Conservation (phyloP, 1,284 basidiomycete species). For the Fomitiporia mediterranea region DNA sequence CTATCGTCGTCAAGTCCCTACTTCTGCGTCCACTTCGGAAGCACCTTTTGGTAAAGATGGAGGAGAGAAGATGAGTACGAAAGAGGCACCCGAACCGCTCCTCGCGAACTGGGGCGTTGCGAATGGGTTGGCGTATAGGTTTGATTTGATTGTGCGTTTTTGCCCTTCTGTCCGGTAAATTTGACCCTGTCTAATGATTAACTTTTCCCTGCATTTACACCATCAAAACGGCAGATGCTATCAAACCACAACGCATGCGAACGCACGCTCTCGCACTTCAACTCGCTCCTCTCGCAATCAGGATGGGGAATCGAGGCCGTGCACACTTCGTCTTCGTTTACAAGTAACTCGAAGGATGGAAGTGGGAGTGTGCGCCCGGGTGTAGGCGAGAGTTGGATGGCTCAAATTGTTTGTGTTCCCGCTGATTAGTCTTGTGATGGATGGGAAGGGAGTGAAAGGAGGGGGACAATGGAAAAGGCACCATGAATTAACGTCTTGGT, state of each 20-base stretch:
- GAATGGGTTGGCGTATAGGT: slow-evolving; percentile 19
- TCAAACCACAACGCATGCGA: slow-evolving; percentile 22
- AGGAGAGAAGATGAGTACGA: neutral
- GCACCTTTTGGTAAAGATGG: neutral
- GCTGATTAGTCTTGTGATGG: neutral
- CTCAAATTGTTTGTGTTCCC: slow-evolving; percentile 17
- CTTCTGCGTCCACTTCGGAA: neutral
- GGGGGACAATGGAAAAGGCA: no score
- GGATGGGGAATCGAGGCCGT: slow-evolving; percentile 22
- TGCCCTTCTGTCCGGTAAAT: neutral
- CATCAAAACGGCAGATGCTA: slow-evolving; percentile 20
- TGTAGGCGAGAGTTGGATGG: slow-evolving; percentile 16
- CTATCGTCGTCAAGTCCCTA: no score
- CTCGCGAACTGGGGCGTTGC: slow-evolving; percentile 22
- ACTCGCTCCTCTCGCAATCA: slow-evolving; percentile 9
- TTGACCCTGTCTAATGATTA: neutral
- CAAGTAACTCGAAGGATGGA: no score
- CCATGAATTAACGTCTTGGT: no score
- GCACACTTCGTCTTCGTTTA: no score
- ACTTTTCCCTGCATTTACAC: neutral
- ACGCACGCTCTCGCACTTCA: slow-evolving; percentile 20
- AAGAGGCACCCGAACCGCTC: slow-evolving; percentile 20
- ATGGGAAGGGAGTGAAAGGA: no score
- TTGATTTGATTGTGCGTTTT: slow-evolving; percentile 21
- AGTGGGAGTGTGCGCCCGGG: neutral